Conservation (phyloP, 2,329 filamentous ascomycete genomes). For the Graphilbum fragrans region DNA sequence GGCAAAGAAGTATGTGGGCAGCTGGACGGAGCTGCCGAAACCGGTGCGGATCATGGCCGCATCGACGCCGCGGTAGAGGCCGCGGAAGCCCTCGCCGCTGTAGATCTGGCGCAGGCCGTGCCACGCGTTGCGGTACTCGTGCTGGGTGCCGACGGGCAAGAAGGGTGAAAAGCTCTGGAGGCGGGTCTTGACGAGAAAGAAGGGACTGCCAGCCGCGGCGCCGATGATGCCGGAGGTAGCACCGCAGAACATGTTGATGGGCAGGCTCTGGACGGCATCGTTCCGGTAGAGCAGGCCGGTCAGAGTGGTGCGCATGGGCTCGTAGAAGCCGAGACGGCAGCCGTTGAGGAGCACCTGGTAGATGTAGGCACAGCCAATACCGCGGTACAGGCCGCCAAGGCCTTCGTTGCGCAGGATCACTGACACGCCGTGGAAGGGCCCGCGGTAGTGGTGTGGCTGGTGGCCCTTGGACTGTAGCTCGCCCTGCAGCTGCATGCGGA, state of each 20-base stretch:
- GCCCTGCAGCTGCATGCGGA: slow-evolving; percentile 91
- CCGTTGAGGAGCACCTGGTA: slow-evolving; percentile 96
- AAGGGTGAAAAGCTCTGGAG: slow-evolving; percentile 90
- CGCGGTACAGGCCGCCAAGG: slow-evolving; percentile 71
- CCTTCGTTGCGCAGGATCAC: slow-evolving; percentile 91
- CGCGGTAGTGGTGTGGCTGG: slow-evolving; percentile 78
- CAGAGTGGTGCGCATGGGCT: slow-evolving; percentile 69
- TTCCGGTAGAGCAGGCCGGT: slow-evolving; percentile 61
- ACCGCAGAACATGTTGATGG: slow-evolving; percentile 87
- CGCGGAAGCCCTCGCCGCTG: slow-evolving; percentile 59
- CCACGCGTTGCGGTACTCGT: slow-evolving; percentile 73
- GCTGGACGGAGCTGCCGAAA: slow-evolving; percentile 88
- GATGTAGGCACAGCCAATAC: slow-evolving; percentile 83
- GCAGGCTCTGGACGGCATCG: slow-evolving; percentile 65
- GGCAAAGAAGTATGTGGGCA: slow-evolving; percentile 96
- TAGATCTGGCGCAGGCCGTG: slow-evolving; percentile 80
- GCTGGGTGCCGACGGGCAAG: slow-evolving; percentile 91
- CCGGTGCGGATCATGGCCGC: slow-evolving; percentile 94
- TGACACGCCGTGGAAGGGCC: slow-evolving; percentile 79
- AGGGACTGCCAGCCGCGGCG: slow-evolving; percentile 84
- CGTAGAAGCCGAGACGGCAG: slow-evolving; percentile 94
- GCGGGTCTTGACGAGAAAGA: slow-evolving; percentile 95
- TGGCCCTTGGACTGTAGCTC: slow-evolving; percentile 81
- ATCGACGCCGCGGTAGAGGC: slow-evolving; percentile 79
- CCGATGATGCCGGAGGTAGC: slow-evolving; percentile 82